A percentile compares a stretch with the other conserved stretches of the same genome.
phyloP scores from a whole-genome alignment of 495 filamentous ascomycete genomes.

The Rhypophila decipiens region DNA sequence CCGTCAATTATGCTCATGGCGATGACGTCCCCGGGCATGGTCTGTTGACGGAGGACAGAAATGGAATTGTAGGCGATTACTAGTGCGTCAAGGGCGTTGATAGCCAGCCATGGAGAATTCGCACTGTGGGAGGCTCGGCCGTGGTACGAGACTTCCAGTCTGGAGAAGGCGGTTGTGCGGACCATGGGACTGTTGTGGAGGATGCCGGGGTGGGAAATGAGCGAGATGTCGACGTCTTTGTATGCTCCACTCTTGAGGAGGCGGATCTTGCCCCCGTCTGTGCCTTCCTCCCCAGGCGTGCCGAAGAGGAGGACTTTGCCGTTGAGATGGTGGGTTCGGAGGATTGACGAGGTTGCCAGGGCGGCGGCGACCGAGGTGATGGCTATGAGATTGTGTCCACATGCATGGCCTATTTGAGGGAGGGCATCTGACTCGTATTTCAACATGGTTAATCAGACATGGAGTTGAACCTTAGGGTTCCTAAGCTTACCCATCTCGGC shows the following conservation, averaged over 20 bases:
- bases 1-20: constrained; percentile 52
- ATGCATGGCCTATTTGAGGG: constrained; percentile 58
- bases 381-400: constrained; percentile 66
- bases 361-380: constrained; percentile 54
- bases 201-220: constrained; percentile 56
- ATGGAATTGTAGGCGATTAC: constrained; percentile 57
- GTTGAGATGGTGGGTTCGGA: constrained; percentile 39
- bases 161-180: constrained; percentile 42
- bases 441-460: neutral
- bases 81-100: constrained; percentile 60
- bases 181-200: constrained; percentile 35
- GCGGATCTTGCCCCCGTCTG: constrained; percentile 64
- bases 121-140: constrained; percentile 51
- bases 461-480: neutral
- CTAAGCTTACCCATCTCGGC: constrained; percentile 45
- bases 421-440: constrained; percentile 37
- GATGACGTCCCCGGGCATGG: constrained; percentile 54
- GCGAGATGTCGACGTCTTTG: constrained; percentile 54
- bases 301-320: constrained; percentile 60
- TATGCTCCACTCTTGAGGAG: constrained; percentile 60
- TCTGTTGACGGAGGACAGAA: constrained; percentile 56
- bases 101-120: constrained; percentile 56
- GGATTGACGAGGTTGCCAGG: constrained; percentile 47
- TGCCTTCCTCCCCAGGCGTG: constrained; percentile 64
- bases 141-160: constrained; percentile 45